A percentile compares a stretch with the other conserved stretches of the same genome.
Conservation (phyloP, 176 grass and related monocot species). For the Triticum monococcum region DNA sequence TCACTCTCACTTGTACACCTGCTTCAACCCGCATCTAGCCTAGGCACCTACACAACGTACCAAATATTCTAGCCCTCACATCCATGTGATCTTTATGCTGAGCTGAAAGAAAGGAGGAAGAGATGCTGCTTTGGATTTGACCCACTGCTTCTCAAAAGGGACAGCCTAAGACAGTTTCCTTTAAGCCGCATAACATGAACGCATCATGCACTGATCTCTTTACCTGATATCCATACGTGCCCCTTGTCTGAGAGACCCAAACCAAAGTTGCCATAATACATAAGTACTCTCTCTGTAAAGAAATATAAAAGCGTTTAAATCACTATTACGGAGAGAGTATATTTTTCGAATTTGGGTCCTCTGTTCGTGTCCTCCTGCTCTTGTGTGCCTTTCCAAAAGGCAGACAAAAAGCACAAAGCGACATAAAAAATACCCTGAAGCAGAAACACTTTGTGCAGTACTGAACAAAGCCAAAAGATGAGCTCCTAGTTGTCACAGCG, state of each 20-base stretch:
- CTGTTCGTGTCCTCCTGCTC: not conserved
- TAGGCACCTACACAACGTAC: not conserved
- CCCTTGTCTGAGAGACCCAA: conserved; percentile 3
- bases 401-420: not conserved
- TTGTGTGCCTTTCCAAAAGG: not conserved
- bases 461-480: not conserved
- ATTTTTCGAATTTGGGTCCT: not conserved
- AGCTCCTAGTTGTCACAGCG: not conserved
- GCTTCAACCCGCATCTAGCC: not conserved
- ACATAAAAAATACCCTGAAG: not conserved
- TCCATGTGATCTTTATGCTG: conserved; percentile 45
- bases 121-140: conserved; percentile 31
- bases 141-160: conserved; percentile 25
- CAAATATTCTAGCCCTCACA: not conserved
- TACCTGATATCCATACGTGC: conserved; percentile 15
- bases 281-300: not conserved
- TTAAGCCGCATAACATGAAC: conserved; percentile 29
- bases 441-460: not conserved
- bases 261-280: conserved; percentile 7
- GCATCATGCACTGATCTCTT: conserved; percentile 21
- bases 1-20: not conserved
- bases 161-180: conserved; percentile 4
- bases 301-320: no score
- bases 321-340: no score
- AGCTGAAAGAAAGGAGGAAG: conserved; percentile 17